A percentile compares a stretch with the other conserved stretches of the same genome.
phyloP scores from a whole-genome alignment of 129 eudicot genomes.

The Artemisia tridentata region DNA sequence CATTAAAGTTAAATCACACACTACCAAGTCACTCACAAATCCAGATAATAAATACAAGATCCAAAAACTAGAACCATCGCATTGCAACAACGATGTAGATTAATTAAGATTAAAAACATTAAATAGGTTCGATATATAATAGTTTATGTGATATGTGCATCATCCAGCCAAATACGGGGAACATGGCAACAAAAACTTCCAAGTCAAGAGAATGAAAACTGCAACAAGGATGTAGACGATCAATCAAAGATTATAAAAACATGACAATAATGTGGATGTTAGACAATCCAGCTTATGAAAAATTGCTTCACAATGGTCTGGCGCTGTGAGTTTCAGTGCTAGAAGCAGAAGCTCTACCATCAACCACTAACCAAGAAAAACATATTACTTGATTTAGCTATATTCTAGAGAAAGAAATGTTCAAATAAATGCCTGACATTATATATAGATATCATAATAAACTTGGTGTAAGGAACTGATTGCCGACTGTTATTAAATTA shows the following conservation, averaged over 20 bases:
- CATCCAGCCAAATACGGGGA: slow-evolving; percentile 9
- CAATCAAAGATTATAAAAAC: slow-evolving; percentile 4
- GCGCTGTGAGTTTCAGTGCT: slow-evolving; percentile 8
- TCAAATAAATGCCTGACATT: not conserved
- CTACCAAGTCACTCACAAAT: not conserved
- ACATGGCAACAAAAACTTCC: slow-evolving; percentile 18
- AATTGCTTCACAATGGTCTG: slow-evolving; percentile 1
- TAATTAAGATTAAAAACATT: no score
- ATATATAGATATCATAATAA: not conserved
- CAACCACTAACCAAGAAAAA: not conserved
- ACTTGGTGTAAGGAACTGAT: not conserved
- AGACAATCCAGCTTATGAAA: not conserved
- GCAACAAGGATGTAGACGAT: slow-evolving; percentile 5
- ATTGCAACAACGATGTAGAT: no score
- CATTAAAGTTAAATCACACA: not conserved
- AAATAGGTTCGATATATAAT: not conserved
- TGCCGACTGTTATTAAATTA: not conserved
- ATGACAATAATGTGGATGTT: not conserved
- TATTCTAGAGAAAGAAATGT: slow-evolving; percentile 6
- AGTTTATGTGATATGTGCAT: slow-evolving; percentile 1
- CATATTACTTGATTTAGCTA: slow-evolving; percentile 7
- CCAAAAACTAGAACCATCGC: not conserved
- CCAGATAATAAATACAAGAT: not conserved
- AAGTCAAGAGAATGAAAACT: slow-evolving; percentile 7
- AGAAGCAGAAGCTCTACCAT: slow-evolving; percentile 6